These are phyloP conservation scores for Euclidium syriacum DNA, from an alignment of 345 rosid genomes.

Conservation along the genomic window DNA sequence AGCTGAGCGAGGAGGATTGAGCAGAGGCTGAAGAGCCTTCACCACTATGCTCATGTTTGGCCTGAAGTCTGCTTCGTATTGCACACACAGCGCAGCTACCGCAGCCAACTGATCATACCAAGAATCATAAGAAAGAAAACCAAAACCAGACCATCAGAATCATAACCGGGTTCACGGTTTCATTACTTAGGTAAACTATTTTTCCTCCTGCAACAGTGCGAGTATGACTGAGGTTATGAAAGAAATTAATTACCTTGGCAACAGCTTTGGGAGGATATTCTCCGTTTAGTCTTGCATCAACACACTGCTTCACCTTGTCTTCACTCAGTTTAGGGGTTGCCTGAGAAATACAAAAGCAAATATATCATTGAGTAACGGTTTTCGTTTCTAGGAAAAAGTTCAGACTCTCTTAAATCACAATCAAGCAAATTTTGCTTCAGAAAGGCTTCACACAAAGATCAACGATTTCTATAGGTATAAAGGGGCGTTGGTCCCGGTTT, in stretches of 20 bases:
- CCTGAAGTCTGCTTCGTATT: slow-evolving; percentile 78
- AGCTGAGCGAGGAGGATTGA: slow-evolving; percentile 54
- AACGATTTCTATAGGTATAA: background rate
- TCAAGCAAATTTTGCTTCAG: background rate
- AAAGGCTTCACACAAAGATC: background rate
- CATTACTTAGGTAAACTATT: background rate
- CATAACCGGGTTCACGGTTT: background rate
- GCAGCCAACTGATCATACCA: slow-evolving; percentile 62
- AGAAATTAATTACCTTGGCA: slow-evolving; percentile 49
- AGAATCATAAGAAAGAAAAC: slow-evolving; percentile 8
- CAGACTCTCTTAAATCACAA: background rate
- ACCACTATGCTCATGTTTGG: slow-evolving; percentile 87
- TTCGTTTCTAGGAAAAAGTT: background rate
- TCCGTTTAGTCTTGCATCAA: slow-evolving; percentile 67
- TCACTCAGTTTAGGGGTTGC: slow-evolving; percentile 81
- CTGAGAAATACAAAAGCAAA: slow-evolving; percentile 29
- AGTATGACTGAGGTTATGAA: background rate
- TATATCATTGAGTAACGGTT: background rate
- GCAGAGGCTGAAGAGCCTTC: slow-evolving; percentile 73
- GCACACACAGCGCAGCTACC: slow-evolving; percentile 72
- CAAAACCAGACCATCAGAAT: background rate
- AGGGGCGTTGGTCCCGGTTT: no score
- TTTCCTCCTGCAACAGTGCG: background rate
- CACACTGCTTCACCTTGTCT: slow-evolving; percentile 77
- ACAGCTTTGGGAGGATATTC: slow-evolving; percentile 72